A percentile compares a stretch with the other conserved stretches of the same genome.
phyloP scores from a whole-genome alignment of 495 filamentous ascomycete genomes.

The Podospora australis region DNA sequence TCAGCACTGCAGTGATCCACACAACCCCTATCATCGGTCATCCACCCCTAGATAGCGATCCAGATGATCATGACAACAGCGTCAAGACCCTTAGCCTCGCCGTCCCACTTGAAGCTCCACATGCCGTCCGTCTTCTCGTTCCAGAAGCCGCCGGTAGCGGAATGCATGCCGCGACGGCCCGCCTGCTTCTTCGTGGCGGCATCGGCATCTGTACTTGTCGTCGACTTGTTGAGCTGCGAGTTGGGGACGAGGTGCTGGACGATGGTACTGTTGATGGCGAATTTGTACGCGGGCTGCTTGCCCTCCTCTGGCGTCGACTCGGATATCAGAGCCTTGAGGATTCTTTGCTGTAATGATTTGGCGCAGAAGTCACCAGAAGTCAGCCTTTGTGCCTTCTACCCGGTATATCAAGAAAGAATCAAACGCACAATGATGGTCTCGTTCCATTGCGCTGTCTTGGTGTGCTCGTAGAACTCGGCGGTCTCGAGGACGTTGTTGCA shows the following conservation, averaged over 20 bases:
- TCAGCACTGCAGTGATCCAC: too few species aligned
- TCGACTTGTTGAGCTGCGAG: constrained; percentile 45
- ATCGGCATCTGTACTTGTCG: constrained; percentile 15
- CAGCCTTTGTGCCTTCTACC: constrained; percentile 1
- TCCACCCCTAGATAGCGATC: constrained; percentile 52
- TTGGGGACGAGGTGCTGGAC: constrained; percentile 75
- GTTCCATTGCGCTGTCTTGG: constrained; percentile 78
- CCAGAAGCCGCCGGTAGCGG: constrained; percentile 91
- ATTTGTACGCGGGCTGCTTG: constrained; percentile 64
- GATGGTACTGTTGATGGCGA: constrained; percentile 93
- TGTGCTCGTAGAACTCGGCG: constrained; percentile 73
- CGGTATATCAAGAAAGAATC: neutral
- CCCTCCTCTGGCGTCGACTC: constrained; percentile 60
- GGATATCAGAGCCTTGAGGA: constrained; percentile 77
- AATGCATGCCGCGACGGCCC: constrained; percentile 92
- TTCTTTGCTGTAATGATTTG: constrained; percentile 66
- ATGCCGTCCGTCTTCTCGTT: constrained; percentile 95
- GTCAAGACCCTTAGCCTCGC: constrained; percentile 78
- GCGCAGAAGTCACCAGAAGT: neutral
- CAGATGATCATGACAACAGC: constrained; percentile 88
- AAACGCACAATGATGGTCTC: constrained; percentile 75
- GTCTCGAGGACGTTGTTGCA: constrained; percentile 70
- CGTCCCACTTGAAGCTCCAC: constrained; percentile 96
- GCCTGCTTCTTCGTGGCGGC: constrained; percentile 53
- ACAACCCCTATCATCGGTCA: neutral